Evolutionary conservation across 192 early-diverging fungal species (phyloP), one percentile per base, ranked within the genome.

Genomic region (Coemansia sp.): DNA sequence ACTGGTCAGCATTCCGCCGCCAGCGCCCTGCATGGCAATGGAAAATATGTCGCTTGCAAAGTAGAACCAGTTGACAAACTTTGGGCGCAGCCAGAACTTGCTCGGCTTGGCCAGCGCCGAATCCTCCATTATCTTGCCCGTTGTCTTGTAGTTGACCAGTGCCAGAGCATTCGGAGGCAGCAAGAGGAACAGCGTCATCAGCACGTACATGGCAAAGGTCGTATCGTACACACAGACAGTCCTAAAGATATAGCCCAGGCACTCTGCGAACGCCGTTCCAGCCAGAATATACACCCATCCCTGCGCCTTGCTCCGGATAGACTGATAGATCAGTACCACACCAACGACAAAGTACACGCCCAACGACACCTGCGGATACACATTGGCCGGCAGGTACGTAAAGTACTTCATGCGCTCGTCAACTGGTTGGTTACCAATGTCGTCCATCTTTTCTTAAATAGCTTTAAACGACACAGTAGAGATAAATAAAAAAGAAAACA

Each of bases 1-100:
- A 3, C 32, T 59, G 5, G 69, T 70, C 57, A 76, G 30, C 82
- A 83, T 73, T 0, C 82, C 82, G 45, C 75, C 74, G 14, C 82
- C 82, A 0, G 73, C 63, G 8, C 67, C 69, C 46, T 83, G 82
- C 34, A 77, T 59, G 1, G 56, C 32, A 48, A 83, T 73, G 13
- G 77, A 71, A 29, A 83, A 58, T 3, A 79, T 28, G 56, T 83
- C 82, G 20, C 73, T 68, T 18, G 62, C 39, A 63, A 83, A 71
- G 54, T 75, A 83, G 49, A 72, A 72, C 69, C 75, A 72, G 30
- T 58, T 78, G 55, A 78, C 64, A 54, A 78, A 78, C 24, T 34
- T 45, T 10, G 69, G 62, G n/a, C 46, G 50, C 23, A 78, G 56
- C 32, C 58, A 72, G 47, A 72, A 72, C 53, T 51, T 29, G 20